Conservation (phyloP, 805 yeast species). For the Teunomyces aglyptinius region DNA sequence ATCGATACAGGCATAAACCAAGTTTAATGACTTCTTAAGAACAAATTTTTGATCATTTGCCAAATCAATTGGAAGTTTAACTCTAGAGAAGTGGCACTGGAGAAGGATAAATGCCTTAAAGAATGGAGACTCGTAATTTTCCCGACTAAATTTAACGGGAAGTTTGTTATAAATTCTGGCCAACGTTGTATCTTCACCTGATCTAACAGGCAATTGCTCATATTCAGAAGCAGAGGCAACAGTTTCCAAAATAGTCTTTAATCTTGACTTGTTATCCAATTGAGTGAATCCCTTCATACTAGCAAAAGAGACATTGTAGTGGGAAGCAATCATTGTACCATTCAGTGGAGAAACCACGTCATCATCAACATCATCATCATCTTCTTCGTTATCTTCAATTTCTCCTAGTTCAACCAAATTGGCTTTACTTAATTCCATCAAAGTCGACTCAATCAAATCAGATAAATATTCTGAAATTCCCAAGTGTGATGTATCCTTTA, state of each 20-base stretch:
- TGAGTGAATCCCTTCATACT: slow-evolving; percentile 65
- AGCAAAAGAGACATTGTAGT: slow-evolving; percentile 60
- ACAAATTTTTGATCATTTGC: slow-evolving; percentile 54
- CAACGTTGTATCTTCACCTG: slow-evolving; percentile 53
- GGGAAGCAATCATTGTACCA: slow-evolving; percentile 73
- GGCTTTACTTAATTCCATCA: slow-evolving; percentile 60
- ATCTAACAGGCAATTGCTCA: slow-evolving; percentile 60
- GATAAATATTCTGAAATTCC: slow-evolving; percentile 83
- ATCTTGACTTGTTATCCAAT: slow-evolving; percentile 52
- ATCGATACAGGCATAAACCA: slow-evolving; percentile 72
- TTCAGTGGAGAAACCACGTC: slow-evolving; percentile 55
- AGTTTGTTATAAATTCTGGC: slow-evolving; percentile 52
- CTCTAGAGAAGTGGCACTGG: slow-evolving; percentile 78
- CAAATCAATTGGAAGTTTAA: slow-evolving; percentile 58
- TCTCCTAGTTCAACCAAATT: slow-evolving; percentile 60
- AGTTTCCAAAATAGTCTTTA: slow-evolving; percentile 62
- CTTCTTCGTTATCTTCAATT: slow-evolving; percentile 33
- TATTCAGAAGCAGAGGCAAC: slow-evolving; percentile 71
- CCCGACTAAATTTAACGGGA: slow-evolving; percentile 55
- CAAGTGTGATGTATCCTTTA: slow-evolving; percentile 55
- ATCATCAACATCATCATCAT: slow-evolving; percentile 39
- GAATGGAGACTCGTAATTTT: slow-evolving; percentile 50
- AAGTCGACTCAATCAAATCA: slow-evolving; percentile 70
- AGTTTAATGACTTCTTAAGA: slow-evolving; percentile 45
- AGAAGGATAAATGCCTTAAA: slow-evolving; percentile 72